Conservation (phyloP, 2,329 filamentous ascomycete species). For the Cryphonectria japonica region DNA sequence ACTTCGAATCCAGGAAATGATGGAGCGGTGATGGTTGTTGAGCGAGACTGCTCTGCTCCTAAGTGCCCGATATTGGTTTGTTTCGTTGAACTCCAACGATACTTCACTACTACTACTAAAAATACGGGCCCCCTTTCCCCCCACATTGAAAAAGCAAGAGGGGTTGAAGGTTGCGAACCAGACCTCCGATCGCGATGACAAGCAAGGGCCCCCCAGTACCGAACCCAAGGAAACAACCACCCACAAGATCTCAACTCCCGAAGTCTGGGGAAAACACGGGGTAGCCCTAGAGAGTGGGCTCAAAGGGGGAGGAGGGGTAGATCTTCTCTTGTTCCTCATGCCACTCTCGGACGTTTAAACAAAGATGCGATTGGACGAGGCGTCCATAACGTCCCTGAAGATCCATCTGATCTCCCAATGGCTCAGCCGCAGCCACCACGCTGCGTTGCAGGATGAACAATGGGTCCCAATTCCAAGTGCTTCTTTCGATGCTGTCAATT, state of each 20-base stretch:
- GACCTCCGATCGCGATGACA: background rate
- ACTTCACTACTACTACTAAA: background rate
- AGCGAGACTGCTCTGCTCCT: background rate
- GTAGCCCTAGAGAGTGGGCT: background rate
- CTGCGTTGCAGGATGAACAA: background rate
- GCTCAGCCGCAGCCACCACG: background rate
- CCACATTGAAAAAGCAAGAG: background rate
- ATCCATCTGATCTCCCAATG: background rate
- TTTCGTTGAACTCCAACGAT: background rate
- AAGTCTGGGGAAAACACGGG: background rate
- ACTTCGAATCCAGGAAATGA: background rate
- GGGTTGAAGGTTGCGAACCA: background rate
- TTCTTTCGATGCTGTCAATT: background rate
- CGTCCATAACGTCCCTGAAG: background rate
- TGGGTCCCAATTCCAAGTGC: background rate
- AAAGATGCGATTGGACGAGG: conserved; percentile 1
- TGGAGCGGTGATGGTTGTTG: background rate
- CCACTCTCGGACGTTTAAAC: background rate
- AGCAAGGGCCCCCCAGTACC: background rate
- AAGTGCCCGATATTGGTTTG: background rate
- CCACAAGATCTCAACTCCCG: background rate
- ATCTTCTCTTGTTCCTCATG: background rate
- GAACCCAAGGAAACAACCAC: background rate
- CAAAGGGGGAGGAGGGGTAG: too few relatives aligned
- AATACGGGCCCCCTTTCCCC: too few relatives aligned